These are phyloP conservation scores for Talaromyces atroroseus DNA, from an alignment of 2,329 filamentous ascomycete genomes.

Conservation along the genomic window DNA sequence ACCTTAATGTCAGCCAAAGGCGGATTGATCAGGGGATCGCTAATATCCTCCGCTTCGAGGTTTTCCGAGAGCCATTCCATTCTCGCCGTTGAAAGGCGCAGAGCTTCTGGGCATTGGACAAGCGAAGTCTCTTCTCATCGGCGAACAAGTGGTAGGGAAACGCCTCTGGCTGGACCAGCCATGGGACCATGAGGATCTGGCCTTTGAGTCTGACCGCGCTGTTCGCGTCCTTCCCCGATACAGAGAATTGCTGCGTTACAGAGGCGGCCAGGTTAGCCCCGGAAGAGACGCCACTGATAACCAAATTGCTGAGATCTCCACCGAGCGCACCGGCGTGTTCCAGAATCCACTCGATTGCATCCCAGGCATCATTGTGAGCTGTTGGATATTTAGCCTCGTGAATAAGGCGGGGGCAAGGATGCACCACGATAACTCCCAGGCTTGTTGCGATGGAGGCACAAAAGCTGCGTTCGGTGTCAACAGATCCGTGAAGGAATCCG, in stretches of 20 bases:
- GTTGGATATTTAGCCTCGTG: conserved; percentile 1
- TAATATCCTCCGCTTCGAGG: background rate
- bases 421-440: background rate
- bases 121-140: background rate
- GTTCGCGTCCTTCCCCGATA: background rate
- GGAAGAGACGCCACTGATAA: conserved; percentile 2
- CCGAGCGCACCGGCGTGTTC: background rate
- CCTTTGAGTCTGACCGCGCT: background rate
- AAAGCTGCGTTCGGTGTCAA: conserved; percentile 2
- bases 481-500: conserved; percentile 1
- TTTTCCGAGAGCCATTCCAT: background rate
- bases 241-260: background rate
- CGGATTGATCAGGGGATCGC: background rate
- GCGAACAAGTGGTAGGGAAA: conserved; percentile 1
- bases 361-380: background rate
- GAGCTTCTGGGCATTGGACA: background rate
- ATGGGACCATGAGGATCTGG: conserved; percentile 1
- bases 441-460: background rate
- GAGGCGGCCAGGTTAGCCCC: conserved; percentile 4
- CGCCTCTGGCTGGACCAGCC: background rate
- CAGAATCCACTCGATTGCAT: conserved; percentile 1
- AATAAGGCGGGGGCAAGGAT: background rate
- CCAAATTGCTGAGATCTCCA: background rate
- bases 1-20: background rate
- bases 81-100: background rate